Evolutionary conservation across 345 rosid genomes (phyloP).

Genomic region (Eucalyptus fibrosa): DNA sequence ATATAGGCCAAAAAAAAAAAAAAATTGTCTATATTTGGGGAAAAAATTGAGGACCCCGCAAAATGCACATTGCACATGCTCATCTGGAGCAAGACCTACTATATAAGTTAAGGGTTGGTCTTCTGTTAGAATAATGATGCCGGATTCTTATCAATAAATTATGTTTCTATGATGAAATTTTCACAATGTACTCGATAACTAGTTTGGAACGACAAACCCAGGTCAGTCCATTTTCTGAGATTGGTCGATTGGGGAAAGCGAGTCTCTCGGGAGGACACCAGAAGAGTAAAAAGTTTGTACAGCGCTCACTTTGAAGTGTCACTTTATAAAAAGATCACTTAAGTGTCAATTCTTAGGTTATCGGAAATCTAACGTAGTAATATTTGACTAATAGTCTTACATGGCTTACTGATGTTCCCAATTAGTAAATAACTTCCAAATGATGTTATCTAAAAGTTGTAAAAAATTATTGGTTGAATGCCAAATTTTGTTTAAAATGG

Average conservation of each 20-base stretch:
- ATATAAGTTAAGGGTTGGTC: not conserved
- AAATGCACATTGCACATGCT: not conserved
- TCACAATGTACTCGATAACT: not conserved
- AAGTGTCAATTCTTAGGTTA: not conserved
- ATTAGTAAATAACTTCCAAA: not conserved
- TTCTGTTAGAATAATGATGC: not conserved
- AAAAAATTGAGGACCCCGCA: not conserved
- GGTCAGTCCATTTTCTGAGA: not conserved
- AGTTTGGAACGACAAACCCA: not conserved
- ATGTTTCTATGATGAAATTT: not conserved
- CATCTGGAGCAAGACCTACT: not conserved
- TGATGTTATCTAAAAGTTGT: not conserved
- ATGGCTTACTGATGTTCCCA: not conserved
- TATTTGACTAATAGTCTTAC: too few relatives aligned
- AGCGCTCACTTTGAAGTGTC: too few relatives aligned
- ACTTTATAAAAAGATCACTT: not conserved
- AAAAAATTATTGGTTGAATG: not conserved
- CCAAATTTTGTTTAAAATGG: not conserved
- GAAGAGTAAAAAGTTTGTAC: not conserved
- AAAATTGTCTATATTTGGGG: not conserved
- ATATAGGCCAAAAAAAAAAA: not conserved
- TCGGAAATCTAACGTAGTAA: not conserved
- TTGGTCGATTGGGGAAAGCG: not conserved
- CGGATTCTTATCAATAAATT: not conserved
- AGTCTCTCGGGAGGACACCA: not conserved